Evolutionary conservation across 75 land plant species (phyloP).

Genomic region (Pinus taeda): DNA sequence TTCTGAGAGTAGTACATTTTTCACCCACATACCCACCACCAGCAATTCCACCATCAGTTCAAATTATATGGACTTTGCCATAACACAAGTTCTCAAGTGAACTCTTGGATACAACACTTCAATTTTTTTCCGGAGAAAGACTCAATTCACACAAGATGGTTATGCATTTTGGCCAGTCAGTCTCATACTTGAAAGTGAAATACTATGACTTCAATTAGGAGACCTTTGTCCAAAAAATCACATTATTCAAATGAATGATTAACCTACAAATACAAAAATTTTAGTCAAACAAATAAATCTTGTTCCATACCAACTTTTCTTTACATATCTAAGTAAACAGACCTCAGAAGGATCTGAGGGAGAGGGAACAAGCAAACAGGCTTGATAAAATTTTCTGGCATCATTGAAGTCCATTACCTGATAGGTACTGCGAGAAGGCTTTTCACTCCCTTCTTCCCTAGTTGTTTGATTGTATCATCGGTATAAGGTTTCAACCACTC

Average conservation of each 20-base stretch:
- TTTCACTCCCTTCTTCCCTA: conserved; percentile 86
- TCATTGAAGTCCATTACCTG: conserved; percentile 52
- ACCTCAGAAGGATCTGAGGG: neutral
- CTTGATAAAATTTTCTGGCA: neutral
- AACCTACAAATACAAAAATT: neutral
- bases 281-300: conserved; percentile 3
- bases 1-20: neutral
- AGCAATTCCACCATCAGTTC: neutral
- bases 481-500: conserved; percentile 99
- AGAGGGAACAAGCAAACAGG: neutral
- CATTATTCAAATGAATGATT: neutral
- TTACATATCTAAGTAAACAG: neutral
- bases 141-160: neutral
- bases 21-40: no score
- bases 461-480: conserved; percentile 90
- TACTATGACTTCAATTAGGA: neutral
- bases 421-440: conserved; percentile 96
- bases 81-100: neutral
- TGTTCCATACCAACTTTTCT: neutral
- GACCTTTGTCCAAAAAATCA: neutral
- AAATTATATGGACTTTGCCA: neutral
- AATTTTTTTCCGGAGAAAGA: neutral
- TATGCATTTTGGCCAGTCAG: neutral
- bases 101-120: neutral
- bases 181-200: neutral